A percentile compares a stretch with the other conserved stretches of the same genome.
Evolutionary conservation across 139 green algal species (phyloP).

Genomic region (Chlamydomonas sphaeroides): DNA sequence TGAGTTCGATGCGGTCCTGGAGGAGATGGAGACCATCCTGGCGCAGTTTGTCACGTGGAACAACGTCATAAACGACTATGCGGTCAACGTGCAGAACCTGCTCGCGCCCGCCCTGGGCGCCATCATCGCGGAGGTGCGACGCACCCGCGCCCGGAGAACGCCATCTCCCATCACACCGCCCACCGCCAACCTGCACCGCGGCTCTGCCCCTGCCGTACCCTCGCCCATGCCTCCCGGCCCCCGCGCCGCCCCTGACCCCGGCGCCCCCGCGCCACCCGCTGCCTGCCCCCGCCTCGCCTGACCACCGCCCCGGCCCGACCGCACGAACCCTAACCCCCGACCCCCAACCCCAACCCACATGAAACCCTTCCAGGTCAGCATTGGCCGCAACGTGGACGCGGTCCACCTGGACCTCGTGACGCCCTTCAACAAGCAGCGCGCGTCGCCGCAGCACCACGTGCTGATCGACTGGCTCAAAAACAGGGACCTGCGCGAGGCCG

Average conservation of each 20-base stretch:
- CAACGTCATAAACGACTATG: conserved; percentile 42
- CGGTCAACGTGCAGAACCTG: conserved; percentile 34
- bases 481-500: conserved; percentile 26
- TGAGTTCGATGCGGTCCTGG: conserved; percentile 25
- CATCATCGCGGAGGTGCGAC: too few relatives aligned
- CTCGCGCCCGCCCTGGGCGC: conserved; percentile 8
- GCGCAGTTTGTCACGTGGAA: conserved; percentile 38
- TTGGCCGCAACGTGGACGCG: conserved; percentile 13
- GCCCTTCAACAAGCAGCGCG: conserved; percentile 39
- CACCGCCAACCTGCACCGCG: too few relatives aligned
- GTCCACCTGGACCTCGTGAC: conserved; percentile 32
- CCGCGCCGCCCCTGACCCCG: too few relatives aligned
- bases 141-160: too few relatives aligned
- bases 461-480: conserved; percentile 33
- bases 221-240: too few relatives aligned
- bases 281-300: too few relatives aligned
- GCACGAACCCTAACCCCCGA: too few relatives aligned
- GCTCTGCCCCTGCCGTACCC: too few relatives aligned
- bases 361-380: neutral
- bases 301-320: too few relatives aligned
- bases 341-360: too few relatives aligned
- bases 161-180: too few relatives aligned
- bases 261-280: too few relatives aligned
- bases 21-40: conserved; percentile 36
- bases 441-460: conserved; percentile 29